Base-by-base conservation (phyloP, 1,139 yeast species). In the Meyerozyma carpophila region DNA sequence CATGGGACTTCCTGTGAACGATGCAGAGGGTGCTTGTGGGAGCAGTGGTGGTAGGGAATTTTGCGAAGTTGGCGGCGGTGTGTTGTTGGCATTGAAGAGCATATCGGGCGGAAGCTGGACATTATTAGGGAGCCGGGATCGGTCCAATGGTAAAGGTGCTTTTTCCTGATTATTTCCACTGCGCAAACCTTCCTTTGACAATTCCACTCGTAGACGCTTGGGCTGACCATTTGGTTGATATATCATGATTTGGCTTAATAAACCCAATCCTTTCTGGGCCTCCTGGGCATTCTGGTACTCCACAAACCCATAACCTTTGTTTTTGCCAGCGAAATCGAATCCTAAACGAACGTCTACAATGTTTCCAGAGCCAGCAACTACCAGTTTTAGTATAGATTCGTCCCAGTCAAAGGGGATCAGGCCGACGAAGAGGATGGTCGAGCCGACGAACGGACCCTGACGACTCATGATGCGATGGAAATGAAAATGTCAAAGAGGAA, bases 381-480 rank as follows among this genome's bases (percentile, higher is more conserved):
- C 83, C 13, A 84, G 61, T 46, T 65, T 73, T 38, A 81, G 65
- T 28, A 68, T 72, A 37, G 73, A 72, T 44, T 77, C 83, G 52
- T 72, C 79, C 87, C 87, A 82, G 47, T 80, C 83, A 55, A 73
- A 78, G 1, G 88, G 88, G 29, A 82, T 65, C 55, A 70, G 78
- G 11, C 87, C 88, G n/a, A 81, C 54, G 52, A 78, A 81, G 32
- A 81, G 61, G 20, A 79, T 78, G 16, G 62, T 57, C 24, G 72
- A 65, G 11, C 37, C 37, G 21, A 34, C 37, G 14, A 18, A 34
- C 2, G 10, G 26, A 7, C 37, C 37, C 10, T 34, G 37, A 8
- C 37, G 37, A 34, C 26, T 34, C 37, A 34, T 34, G 14, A 16
- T 32, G 21, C 6, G n/a, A 2, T 32, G 24, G 8, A 21, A 32